phyloP scores from a whole-genome alignment of 495 filamentous ascomycete species.

The Aspergillus avenaceus region DNA sequence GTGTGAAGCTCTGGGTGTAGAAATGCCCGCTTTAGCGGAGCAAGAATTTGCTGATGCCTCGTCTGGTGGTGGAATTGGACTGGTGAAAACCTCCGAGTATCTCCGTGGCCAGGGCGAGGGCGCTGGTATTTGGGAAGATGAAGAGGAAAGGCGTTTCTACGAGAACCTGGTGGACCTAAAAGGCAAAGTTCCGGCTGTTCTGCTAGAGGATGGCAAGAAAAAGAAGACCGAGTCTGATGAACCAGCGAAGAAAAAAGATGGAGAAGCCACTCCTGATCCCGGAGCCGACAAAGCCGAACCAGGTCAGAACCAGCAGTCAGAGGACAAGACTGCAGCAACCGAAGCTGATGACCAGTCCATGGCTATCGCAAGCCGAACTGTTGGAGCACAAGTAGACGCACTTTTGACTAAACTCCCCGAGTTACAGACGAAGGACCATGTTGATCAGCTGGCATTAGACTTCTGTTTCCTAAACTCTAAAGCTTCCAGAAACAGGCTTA shows the following conservation, averaged over 20 bases:
- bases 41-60: constrained; percentile 63
- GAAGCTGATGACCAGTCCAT: constrained; percentile 78
- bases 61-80: constrained; percentile 75
- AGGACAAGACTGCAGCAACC: constrained; percentile 51
- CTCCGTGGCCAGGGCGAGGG: constrained; percentile 85
- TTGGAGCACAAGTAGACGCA: constrained; percentile 94
- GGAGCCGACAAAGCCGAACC: constrained; percentile 28
- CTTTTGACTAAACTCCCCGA: constrained; percentile 84
- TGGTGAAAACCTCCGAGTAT: constrained; percentile 92
- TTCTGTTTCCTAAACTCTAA: constrained; percentile 99
- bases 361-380: constrained; percentile 95
- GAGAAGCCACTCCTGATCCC: constrained; percentile 23
- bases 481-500: constrained; percentile 86
- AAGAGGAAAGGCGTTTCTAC: constrained; percentile 96
- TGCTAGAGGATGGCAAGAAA: constrained; percentile 93
- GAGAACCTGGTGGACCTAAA: constrained; percentile 95
- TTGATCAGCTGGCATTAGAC: constrained; percentile 88
- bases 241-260: constrained; percentile 53
- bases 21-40: constrained; percentile 91
- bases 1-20: constrained; percentile 80
- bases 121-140: constrained; percentile 98
- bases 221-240: constrained; percentile 80
- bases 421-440: constrained; percentile 81
- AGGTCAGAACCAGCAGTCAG: constrained; percentile 23
- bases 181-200: constrained; percentile 87